Percentiles rank a stretch among this genome's conserved stretches.
phyloP scores from a whole-genome alignment of 345 rosid genomes.

The Eucalyptus pauciflora region DNA sequence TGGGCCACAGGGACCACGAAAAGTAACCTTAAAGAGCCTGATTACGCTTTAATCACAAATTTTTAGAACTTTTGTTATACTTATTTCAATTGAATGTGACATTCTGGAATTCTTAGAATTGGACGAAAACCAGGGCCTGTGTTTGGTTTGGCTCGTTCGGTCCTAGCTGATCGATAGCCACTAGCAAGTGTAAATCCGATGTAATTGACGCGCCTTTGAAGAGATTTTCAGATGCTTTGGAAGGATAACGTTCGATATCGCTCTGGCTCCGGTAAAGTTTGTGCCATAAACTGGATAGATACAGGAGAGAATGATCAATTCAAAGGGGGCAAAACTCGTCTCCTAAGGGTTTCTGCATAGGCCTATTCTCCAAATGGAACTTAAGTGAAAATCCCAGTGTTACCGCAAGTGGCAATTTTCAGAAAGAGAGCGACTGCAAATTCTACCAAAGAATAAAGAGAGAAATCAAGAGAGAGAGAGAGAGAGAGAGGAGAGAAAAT shows the following conservation, averaged over 20 bases:
- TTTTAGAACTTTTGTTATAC: neutral
- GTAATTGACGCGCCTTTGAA: neutral
- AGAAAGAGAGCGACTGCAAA: neutral
- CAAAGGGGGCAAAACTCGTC: neutral
- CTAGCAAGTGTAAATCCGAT: neutral
- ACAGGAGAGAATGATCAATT: neutral
- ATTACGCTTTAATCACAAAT: neutral
- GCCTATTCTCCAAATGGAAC: neutral
- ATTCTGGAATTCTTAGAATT: neutral
- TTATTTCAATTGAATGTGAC: neutral
- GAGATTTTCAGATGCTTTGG: neutral
- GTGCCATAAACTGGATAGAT: neutral
- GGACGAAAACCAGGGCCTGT: neutral
- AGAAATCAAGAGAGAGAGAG: neutral
- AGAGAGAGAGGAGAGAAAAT: neutral
- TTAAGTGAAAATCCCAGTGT: neutral
- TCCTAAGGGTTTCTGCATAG: neutral
- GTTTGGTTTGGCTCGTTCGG: neutral
- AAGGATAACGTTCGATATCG: neutral
- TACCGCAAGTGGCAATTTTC: neutral
- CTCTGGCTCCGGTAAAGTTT: neutral
- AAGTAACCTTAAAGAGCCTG: neutral
- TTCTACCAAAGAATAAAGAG: neutral
- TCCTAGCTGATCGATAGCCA: neutral
- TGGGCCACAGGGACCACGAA: neutral